Base-by-base conservation (phyloP, 768 basidiomycete genomes). In the Phylloporus arenicola region DNA sequence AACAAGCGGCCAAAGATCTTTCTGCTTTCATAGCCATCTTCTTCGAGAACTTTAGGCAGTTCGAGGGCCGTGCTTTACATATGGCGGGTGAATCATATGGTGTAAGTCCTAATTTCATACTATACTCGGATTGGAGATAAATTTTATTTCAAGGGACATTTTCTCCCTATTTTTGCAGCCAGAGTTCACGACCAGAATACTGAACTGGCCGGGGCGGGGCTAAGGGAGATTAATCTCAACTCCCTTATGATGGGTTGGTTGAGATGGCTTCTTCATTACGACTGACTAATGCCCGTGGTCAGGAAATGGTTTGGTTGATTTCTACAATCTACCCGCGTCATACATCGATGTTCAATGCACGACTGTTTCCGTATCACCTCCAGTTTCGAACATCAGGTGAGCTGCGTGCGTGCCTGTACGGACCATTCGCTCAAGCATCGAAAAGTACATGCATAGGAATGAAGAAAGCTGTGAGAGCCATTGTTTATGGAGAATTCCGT, bases 21-120 rank as follows among this genome's bases (percentile, higher is more conserved):
- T 80, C 83, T 0, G 78, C 80, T 0, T 87, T 87, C 56, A 70
- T 87, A 0, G 70, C 77, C 7, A 79, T 87, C 45, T 86, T 87
- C 45, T 86, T 87, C 47, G 83, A 86, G 54, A 74, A 81, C 50
- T 87, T 88, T 63, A 72, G 64, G 45, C 70, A 82, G 57, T 85
- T 86, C 71, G 79, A 83, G 56, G 84, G 82, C 1, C 70, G 83
- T 11, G 50, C 54, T 3, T 80, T 83, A 61, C 81, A 82, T 54
- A 73, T 83, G 70, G 70, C 78, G 7, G 81, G 75, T 13, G 75
- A 81, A 64, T 80, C 78, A 4, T 80, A 81, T 35, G 80, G 71
- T 12, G 81, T 78, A 53, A 42, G 51, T 52, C 19, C 22, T 24
- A 24, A 24, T 24, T 24, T 24, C 22, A 5, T 24, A 5, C 22